Percentiles rank a stretch among this genome's conserved stretches.
phyloP scores from a whole-genome alignment of 78 protist species.

The Dictyostelium purpureum region DNA sequence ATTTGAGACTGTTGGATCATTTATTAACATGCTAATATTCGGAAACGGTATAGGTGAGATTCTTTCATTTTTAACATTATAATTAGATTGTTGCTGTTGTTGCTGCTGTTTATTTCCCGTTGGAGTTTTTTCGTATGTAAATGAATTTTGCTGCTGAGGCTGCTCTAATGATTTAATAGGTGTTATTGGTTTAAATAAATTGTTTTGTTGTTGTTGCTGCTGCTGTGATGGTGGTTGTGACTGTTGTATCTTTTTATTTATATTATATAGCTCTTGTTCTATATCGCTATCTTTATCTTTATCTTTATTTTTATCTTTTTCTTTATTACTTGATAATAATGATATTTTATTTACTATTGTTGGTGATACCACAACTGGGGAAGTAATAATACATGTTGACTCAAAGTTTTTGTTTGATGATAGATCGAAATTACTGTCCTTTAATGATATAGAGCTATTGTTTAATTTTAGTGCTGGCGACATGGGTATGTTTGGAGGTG shows the following conservation, averaged over 20 bases:
- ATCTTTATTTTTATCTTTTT: not conserved
- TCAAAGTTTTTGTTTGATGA: not conserved
- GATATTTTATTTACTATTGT: not conserved
- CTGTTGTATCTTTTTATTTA: not conserved
- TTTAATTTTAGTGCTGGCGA: not conserved
- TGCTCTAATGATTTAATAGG: not conserved
- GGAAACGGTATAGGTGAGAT: conserved; percentile 7
- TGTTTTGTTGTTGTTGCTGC: not conserved
- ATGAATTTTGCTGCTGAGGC: not conserved
- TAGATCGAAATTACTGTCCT: not conserved
- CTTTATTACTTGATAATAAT: not conserved
- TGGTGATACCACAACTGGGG: not conserved
- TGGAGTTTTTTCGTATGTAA: conserved; percentile 7
- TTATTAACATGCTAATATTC: not conserved
- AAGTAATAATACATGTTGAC: not conserved
- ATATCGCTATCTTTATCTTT: not conserved
- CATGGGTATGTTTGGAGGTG: not conserved
- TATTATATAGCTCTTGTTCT: not conserved
- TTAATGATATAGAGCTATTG: not conserved
- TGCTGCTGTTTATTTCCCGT: not conserved
- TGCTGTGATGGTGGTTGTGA: conserved; percentile 14
- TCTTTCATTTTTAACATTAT: not conserved
- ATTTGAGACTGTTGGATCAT: not conserved
- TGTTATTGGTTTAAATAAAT: not conserved
- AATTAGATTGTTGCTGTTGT: not conserved